Percentiles rank a stretch among this genome's conserved stretches.
These are phyloP conservation scores for Phytophthora quininea DNA, from an alignment of 352 stramenopile species.

Conservation along the genomic window DNA sequence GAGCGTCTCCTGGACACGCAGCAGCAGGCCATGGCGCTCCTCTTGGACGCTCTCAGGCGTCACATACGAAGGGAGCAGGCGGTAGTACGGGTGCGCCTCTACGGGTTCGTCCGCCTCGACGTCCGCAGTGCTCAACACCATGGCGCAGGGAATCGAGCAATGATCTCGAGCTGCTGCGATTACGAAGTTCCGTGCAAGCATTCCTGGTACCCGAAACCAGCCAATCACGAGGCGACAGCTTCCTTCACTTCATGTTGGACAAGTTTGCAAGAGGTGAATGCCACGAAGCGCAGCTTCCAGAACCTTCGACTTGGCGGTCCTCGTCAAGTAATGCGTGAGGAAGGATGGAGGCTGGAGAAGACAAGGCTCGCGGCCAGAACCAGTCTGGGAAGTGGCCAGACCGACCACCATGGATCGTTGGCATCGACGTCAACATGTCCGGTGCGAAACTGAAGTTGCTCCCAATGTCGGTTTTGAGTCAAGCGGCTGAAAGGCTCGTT, in stretches of 20 bases:
- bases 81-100: slow-evolving; percentile 60
- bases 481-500: no score
- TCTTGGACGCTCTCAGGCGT: slow-evolving; percentile 38
- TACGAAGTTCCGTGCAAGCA: neutral
- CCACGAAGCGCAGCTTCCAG: no score
- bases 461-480: no score
- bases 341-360: no score
- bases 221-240: no score
- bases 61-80: slow-evolving; percentile 64
- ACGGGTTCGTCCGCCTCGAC: neutral
- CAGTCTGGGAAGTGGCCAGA: neutral
- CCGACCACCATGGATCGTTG: neutral
- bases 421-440: neutral
- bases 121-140: slow-evolving; percentile 1
- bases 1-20: slow-evolving; percentile 56
- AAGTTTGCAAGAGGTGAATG: no score
- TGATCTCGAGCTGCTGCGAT: neutral
- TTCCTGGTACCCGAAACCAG: neutral
- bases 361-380: neutral
- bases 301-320: no score
- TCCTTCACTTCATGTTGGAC: no score
- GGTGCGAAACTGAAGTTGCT: neutral
- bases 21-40: slow-evolving; percentile 53
- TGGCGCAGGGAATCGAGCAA: slow-evolving; percentile 14
- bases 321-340: no score